Evolutionary conservation across 1,284 basidiomycete genomes (phyloP).

Genomic region (Fomitopsis palustris): DNA sequence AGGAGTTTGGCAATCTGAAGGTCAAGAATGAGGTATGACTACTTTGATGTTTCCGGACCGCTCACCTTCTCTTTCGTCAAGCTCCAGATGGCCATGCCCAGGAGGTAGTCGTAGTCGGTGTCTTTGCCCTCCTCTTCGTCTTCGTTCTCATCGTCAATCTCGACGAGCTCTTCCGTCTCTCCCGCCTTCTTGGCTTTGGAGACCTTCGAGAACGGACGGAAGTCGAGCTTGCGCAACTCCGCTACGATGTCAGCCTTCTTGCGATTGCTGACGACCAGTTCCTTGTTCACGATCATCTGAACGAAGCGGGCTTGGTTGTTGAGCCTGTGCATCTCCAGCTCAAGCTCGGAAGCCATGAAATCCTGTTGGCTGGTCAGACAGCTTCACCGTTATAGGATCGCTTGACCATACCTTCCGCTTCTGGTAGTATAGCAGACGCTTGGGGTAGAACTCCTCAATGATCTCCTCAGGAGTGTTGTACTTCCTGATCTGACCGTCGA

Average conservation of each 20-base stretch:
- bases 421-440: slow-evolving; percentile 89
- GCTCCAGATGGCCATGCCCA: slow-evolving; percentile 95
- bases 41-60: too few relatives aligned
- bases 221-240: slow-evolving; percentile 83
- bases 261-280: slow-evolving; percentile 90
- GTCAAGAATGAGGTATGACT: too few relatives aligned
- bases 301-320: slow-evolving; percentile 98
- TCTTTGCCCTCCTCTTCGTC: slow-evolving; percentile 46
- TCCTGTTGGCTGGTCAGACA: slow-evolving; percentile 48
- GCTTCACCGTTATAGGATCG: not conserved
- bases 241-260: slow-evolving; percentile 86
- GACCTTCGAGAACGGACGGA: slow-evolving; percentile 87
- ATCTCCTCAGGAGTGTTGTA: slow-evolving; percentile 91
- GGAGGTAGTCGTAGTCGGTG: slow-evolving; percentile 90
- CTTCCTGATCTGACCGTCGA: slow-evolving; percentile 95
- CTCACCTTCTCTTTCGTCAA: slow-evolving; percentile 90
- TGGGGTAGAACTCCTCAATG: slow-evolving; percentile 90
- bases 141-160: slow-evolving; percentile 62
- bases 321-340: slow-evolving; percentile 79
- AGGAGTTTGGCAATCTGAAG: slow-evolving; percentile 81
- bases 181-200: slow-evolving; percentile 68
- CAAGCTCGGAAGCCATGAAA: slow-evolving; percentile 82
- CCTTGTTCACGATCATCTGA: slow-evolving; percentile 89
- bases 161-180: slow-evolving; percentile 64
- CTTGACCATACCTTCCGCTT: slow-evolving; percentile 77